Evolutionary conservation across 1,284 basidiomycete species (phyloP), one percentile per base, ranked within the genome.

Genomic region (Trichosporon faecale): DNA sequence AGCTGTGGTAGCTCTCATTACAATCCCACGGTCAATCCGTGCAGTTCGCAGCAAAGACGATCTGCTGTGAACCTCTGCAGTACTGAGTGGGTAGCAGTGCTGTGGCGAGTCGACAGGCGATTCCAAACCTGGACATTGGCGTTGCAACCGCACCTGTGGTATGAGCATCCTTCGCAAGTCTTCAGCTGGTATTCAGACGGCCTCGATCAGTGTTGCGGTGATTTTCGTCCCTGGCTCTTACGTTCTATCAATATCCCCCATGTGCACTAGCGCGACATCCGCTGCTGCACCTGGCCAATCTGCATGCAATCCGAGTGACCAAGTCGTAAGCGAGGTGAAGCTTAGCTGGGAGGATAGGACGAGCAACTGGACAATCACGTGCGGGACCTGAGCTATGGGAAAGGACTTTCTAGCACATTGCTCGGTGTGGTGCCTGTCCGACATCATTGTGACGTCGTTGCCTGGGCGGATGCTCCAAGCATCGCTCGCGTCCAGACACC

Each of bases 371-470:
- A 18, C 49, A 18, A 52, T 52, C 49, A 52, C 49, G 49, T 52
- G 49, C 21, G 49, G 44, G 49, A n/a, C 49, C 49, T 52, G 18
- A 52, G 49, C 49, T 21, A 52, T 52, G 49, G 49, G 49, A 52
- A 52, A 52, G 49, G 49, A 52, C 18, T 18, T 52, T 52, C 49
- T 52, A 52, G 49, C 49, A 52, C 49, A 52, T n/a, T n/a, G 49
- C 21, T 52, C 49, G 49, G 49, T 21, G 23, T 25, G 49, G 49
- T 52, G 49, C 49, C 49, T 52, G 49, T 52, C 49, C 49, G 49
- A 52, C 49, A 52, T 52, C 49, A 52, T 52, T 52, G 49, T 52
- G 49, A 52, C 49, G 49, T 52, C 49, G 49, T 52, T 18, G 49
- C 49, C 18, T 18, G 23, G 49, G 49, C 49, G 18, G 9, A 25